These are phyloP conservation scores for Cystobasidium pallidum DNA, from an alignment of 1,284 basidiomycete genomes.

Conservation along the genomic window DNA sequence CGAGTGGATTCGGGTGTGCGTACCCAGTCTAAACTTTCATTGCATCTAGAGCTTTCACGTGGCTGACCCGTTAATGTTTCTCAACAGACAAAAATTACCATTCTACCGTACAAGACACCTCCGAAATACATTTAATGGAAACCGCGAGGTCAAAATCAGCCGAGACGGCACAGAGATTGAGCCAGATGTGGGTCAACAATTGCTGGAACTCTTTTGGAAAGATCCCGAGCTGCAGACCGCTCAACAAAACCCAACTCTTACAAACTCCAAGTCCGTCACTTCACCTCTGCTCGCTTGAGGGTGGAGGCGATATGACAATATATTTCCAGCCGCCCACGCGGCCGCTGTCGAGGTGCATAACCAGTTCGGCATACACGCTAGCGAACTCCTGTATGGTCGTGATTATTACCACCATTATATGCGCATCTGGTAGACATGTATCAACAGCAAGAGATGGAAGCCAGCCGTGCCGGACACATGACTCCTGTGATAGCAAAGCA, in stretches of 20 bases:
- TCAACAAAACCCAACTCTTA: conserved; percentile 6
- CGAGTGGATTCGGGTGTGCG: conserved; percentile 70
- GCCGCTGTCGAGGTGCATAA: too few relatives aligned
- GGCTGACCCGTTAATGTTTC: too few relatives aligned
- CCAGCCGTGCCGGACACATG: too few relatives aligned
- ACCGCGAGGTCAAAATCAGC: conserved; percentile 54
- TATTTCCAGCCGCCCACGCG: background rate
- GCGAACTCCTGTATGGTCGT: background rate
- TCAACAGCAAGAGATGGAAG: too few relatives aligned
- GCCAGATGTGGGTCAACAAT: conserved; percentile 48
- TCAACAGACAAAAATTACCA: conserved; percentile 40
- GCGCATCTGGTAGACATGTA: too few relatives aligned
- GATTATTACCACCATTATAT: too few relatives aligned
- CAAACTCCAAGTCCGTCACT: background rate
- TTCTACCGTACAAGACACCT: conserved; percentile 49
- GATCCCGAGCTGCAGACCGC: background rate
- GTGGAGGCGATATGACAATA: background rate
- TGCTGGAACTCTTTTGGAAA: conserved; percentile 46
- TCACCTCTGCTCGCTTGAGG: background rate
- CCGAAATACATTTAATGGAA: conserved; percentile 52
- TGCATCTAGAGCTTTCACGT: too few relatives aligned
- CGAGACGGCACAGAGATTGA: conserved; percentile 53
- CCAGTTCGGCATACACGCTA: conserved; percentile 3
- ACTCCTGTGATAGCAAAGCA: too few relatives aligned
- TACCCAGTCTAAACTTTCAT: background rate